These are phyloP conservation scores for Saprolegnia diclina DNA, from an alignment of 352 stramenopile species.

Conservation along the genomic window DNA sequence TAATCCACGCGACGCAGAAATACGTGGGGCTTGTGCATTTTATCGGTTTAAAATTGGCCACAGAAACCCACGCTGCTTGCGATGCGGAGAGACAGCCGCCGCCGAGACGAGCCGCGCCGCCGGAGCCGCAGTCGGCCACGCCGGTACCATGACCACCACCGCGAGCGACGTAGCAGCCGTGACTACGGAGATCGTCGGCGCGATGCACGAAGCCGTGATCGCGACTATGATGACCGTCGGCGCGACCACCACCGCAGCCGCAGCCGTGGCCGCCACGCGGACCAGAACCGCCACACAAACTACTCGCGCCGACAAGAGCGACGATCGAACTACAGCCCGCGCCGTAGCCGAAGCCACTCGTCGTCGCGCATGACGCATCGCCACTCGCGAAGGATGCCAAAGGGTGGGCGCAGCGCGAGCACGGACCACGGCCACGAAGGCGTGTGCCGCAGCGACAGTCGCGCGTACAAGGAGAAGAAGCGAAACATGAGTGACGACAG, in stretches of 20 bases:
- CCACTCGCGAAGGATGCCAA: conserved; percentile 18
- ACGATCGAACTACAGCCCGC: neutral
- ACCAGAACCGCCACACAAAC: neutral
- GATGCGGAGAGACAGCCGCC: neutral
- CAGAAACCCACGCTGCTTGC: neutral
- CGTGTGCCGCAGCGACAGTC: conserved; percentile 14
- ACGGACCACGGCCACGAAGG: conserved; percentile 14
- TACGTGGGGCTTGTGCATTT: neutral
- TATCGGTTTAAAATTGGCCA: conserved; percentile 1
- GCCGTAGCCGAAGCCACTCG: conserved; percentile 15
- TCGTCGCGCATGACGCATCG: conserved; percentile 20
- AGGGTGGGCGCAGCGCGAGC: conserved; percentile 23
- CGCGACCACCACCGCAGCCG: neutral
- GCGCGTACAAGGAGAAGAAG: conserved; percentile 22
- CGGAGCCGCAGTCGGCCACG: conserved; percentile 6
- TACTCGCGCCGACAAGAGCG: neutral
- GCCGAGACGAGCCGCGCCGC: neutral
- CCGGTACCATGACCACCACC: neutral
- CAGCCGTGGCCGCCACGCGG: neutral
- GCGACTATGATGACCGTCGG: neutral
- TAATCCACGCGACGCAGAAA: neutral
- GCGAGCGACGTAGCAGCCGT: neutral
- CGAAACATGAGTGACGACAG: conserved; percentile 50
- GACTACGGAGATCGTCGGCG: conserved; percentile 15
- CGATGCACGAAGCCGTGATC: neutral